Evolutionary conservation across 2,329 filamentous ascomycete genomes (phyloP).

Genomic region (Basipetospora chlamydospora): DNA sequence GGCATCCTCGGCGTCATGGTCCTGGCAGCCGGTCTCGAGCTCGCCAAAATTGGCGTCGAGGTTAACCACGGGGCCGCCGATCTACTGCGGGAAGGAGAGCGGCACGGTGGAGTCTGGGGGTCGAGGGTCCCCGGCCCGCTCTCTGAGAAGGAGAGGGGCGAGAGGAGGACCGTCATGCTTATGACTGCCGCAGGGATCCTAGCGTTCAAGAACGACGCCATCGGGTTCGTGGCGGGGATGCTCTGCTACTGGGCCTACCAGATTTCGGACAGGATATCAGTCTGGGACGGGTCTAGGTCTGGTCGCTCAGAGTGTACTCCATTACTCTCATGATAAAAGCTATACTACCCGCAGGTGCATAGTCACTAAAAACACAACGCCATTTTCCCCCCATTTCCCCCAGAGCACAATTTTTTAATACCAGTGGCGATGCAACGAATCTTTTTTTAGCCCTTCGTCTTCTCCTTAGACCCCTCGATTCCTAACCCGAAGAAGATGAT

Average conservation of each 20-base stretch:
- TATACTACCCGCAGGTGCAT: too few relatives aligned
- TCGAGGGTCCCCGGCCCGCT: conserved; percentile 8
- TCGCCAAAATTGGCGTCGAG: conserved; percentile 72
- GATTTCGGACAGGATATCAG: conserved; percentile 25
- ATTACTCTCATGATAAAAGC: conserved; percentile 1
- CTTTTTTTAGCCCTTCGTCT: too few relatives aligned
- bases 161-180: conserved; percentile 81
- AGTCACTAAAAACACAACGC: too few relatives aligned
- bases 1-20: conserved; percentile 77
- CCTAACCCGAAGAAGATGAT: too few relatives aligned
- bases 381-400: too few relatives aligned
- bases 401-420: too few relatives aligned
- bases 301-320: background rate
- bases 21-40: conserved; percentile 73
- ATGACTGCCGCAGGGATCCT: conserved; percentile 70
- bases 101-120: conserved; percentile 10
- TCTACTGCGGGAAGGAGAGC: conserved; percentile 40
- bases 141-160: conserved; percentile 52
- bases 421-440: too few relatives aligned
- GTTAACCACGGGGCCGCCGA: conserved; percentile 58
- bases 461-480: too few relatives aligned
- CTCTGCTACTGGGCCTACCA: conserved; percentile 59
- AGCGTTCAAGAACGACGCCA: conserved; percentile 78
- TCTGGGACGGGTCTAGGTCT: background rate
- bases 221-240: conserved; percentile 75